Evolutionary conservation across 2,329 filamentous ascomycete genomes (phyloP), one percentile per base, ranked within the genome.

Genomic region (Bretziella fagacearum): DNA sequence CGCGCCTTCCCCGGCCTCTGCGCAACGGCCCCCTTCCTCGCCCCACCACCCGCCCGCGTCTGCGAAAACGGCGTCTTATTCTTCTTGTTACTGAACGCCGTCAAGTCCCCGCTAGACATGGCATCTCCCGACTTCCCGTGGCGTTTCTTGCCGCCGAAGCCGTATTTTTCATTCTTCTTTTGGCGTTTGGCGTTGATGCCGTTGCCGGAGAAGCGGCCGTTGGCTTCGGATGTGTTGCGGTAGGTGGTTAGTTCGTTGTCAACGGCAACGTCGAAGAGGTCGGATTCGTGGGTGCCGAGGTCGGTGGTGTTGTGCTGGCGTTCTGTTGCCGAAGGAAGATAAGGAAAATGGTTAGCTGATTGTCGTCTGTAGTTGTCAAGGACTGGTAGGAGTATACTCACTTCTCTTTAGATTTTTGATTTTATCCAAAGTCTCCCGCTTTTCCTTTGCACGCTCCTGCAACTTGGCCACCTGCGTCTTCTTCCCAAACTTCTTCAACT

Each of bases 401-500:
- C 89, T 98, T 69, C 87, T 77, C 77, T 98, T 98, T 56, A 98
- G 67, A 23, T 76, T 73, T 65, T 87, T 86, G 59, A 98, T 95
- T 73, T 95, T 95, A 56, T 96, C 91, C 53, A 98, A 68, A 3
- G 86, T 93, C 53, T 93, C 84, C 56, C 77, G 79, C 79, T 95
- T 95, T 59, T 79, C 80, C 72, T 93, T 93, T 44, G 84, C 78
- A 42, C 91, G 73, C 73, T 98, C 89, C 66, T 96, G 89, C 62
- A 93, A 66, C 70, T 94, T 95, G 51, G 87, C 87, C 51, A 94
- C 77, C 69, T 98, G 91, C 46, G 96, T 91, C 63, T 93, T 84
- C 69, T 98, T 98, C 61, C 91, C 91, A 61, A 96, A 98, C 68
- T 96, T 98, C 78, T 95, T 96, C 57, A 96, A 70, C 62, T 98